Base-by-base conservation (phyloP, 345 rosid species). In the Gossypium mustelinum region DNA sequence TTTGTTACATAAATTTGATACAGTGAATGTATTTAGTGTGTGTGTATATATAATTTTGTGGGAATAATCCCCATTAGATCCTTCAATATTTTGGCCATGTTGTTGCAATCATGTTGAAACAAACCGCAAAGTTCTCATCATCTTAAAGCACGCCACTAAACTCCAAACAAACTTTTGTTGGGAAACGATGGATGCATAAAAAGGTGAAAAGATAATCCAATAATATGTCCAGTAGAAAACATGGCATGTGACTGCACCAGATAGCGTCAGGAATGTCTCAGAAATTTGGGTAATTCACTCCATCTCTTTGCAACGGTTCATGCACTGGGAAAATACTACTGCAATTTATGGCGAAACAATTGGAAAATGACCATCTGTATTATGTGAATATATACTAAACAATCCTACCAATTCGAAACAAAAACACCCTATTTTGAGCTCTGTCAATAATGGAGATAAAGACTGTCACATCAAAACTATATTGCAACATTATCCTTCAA, bases 221-320 rank as follows among this genome's bases (percentile, higher is more conserved):
- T 44, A 29, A n/a, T 18, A 47, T 11, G 71, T 67, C n/a, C 71
- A 12, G 3, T 12, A 25, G 22, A 22, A 48, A 48, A 25, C 22
- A 48, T 68, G 43, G 43, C 72, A 68, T 68, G 44, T 68, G 57
- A 17, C 20, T 17, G 72, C 57, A 68, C 13, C 72, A 68, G 48
- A 22, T 68, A 48, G 57, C 17, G 57, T 52, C 16, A 14, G 57
- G 57, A 68, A 66, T 66, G 70, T 45, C 70, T 66, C 70, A 44
- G 5, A 66, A 18, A 11, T 66, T 66, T 44, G 54, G 34, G 70
- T 18, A 16, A 52, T 52, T 52, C 57, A 64, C 22, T 44, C 11
- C 11, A 8, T 55, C 59, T 13, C 22, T 62, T 44, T 39, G 70
- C 55, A 45, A 22, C 34, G 17, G 11, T 66, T 66, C 54, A 66